These are phyloP conservation scores for Rhamnella rubrinervis DNA, from an alignment of 331 rosid species.

Conservation along the genomic window DNA sequence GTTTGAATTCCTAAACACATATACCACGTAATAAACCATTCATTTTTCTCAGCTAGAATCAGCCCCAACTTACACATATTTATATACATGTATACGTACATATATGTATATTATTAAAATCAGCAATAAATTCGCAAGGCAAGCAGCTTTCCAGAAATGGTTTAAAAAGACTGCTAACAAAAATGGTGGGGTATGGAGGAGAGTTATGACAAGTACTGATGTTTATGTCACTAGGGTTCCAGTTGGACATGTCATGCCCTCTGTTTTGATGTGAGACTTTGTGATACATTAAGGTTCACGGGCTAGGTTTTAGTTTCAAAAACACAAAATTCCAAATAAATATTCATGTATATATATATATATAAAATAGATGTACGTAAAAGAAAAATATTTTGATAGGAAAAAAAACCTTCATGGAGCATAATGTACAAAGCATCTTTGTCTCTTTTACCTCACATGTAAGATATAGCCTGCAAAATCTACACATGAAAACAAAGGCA, in stretches of 20 bases:
- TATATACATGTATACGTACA: background rate
- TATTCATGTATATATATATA: constrained; percentile 1
- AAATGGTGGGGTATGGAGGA: constrained; percentile 24
- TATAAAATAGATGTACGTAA: constrained; percentile 5
- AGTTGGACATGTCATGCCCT: constrained; percentile 37
- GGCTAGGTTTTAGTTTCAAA: constrained; percentile 39
- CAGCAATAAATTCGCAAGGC: background rate
- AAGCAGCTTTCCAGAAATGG: constrained; percentile 2
- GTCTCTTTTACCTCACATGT: constrained; percentile 79
- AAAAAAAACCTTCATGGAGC: constrained; percentile 27
- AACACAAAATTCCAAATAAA: background rate
- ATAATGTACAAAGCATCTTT: constrained; percentile 35
- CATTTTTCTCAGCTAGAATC: too few species aligned
- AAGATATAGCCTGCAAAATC: constrained; percentile 40
- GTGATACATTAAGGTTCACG: constrained; percentile 68
- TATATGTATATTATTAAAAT: background rate
- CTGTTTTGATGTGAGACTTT: constrained; percentile 52
- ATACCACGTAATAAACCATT: too few species aligned
- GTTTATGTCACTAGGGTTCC: constrained; percentile 34
- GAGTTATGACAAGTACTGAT: constrained; percentile 29
- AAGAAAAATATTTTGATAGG: background rate
- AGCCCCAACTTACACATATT: background rate
- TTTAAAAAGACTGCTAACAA: background rate
- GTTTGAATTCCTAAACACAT: too few species aligned
- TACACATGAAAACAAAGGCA: constrained; percentile 35